Evolutionary conservation across 2,329 filamentous ascomycete genomes (phyloP), one percentile per base, ranked within the genome.

Genomic region (Bipolaris sorokiniana): DNA sequence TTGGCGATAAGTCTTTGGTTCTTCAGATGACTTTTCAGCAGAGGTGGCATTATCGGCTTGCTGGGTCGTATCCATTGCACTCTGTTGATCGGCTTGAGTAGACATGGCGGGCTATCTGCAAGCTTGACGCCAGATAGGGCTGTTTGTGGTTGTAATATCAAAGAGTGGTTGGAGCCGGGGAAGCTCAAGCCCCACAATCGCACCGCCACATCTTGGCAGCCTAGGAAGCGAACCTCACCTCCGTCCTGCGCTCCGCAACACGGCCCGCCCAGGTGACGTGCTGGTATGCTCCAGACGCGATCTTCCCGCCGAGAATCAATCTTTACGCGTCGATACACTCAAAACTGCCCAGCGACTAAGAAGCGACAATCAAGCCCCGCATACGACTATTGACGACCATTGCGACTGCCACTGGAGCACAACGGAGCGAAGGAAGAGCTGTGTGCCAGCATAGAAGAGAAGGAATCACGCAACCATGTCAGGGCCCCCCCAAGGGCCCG

Each of bases 401-500:
- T 64, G 64, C 67, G 67, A 63, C 62, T 45, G 37, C 33, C 34
- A 23, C 51, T 41, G 59, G 51, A 61, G 45, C 58, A 49, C 54
- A 58, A 53, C 56, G 64, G 63, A 56, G 67, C 67, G 61, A 70
- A 62, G 62, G 47, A 62, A 67, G 58, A 54, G 40, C 54, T 55
- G 31, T 38, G 31, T 18, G 51, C 37, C 37, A n/a, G 37, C 31
- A 54, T 59, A 59, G 53, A 68, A 63, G 60, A 62, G 65, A 64
- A 67, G 60, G 61, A 59, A 58, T 56, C 51, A n/a, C 51, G 28
- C 53, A 57, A 56, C 59, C 54, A 76, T 76, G 74, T 77, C 75
- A 59, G 70, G 71, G 64, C 69, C 69, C 62, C 73, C 70, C 51
- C 72, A 68, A 54, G 74, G 74, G 61, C 68, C 69, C 56, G 73